Conservation (phyloP, 306 rosid genomes). For the Bauhinia variegata region DNA sequence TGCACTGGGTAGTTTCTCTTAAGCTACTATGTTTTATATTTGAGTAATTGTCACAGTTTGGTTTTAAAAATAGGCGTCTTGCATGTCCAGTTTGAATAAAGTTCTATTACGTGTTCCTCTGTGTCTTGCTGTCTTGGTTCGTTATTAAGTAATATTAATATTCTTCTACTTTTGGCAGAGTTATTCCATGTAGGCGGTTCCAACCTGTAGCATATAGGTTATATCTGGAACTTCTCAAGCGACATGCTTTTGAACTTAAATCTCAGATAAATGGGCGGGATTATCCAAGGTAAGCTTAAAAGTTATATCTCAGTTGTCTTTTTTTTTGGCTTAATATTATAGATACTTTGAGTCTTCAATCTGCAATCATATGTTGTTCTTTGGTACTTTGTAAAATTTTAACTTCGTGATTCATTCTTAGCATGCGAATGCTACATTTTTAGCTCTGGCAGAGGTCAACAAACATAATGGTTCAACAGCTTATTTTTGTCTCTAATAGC, state of each 20-base stretch:
- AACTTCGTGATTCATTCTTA: conserved; percentile 11
- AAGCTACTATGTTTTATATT: background rate
- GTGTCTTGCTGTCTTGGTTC: conserved; percentile 19
- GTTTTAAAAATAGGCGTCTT: background rate
- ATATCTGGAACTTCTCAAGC: conserved; percentile 79
- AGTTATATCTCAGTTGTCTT: background rate
- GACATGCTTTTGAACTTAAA: conserved; percentile 75
- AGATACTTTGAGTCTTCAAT: conserved; percentile 2
- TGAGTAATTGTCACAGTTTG: background rate
- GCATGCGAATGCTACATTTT: conserved; percentile 5
- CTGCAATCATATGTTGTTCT: conserved; percentile 15
- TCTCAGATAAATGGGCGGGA: conserved; percentile 67
- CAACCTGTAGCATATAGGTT: conserved; percentile 87
- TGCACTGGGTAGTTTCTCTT: background rate
- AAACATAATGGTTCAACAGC: background rate
- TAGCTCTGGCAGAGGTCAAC: background rate
- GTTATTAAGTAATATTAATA: conserved; percentile 7
- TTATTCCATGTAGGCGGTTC: conserved; percentile 71
- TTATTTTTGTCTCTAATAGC: conserved; percentile 5
- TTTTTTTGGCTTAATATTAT: conserved; percentile 6
- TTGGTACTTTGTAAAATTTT: too few relatives aligned
- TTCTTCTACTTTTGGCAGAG: conserved; percentile 55
- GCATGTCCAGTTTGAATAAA: background rate
- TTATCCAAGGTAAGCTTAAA: conserved; percentile 61
- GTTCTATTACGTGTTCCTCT: background rate